Base-by-base conservation (phyloP, 768 basidiomycete species). In the Rhizopogon vulgaris region DNA sequence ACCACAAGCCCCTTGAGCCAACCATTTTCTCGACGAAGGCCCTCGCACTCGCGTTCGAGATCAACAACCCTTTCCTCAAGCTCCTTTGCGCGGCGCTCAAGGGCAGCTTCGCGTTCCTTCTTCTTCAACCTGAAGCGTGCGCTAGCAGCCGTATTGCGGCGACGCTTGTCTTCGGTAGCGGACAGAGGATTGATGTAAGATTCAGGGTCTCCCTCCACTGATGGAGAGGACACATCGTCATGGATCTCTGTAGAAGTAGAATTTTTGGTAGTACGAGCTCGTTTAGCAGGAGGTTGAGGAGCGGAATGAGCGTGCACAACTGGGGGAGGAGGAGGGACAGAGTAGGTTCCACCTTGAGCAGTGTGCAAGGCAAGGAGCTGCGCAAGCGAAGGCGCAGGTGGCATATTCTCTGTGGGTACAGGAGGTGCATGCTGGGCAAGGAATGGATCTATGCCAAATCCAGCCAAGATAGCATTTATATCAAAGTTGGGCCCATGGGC, bases 121-220 rank as follows among this genome's bases (percentile, higher is more conserved):
- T 96, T 96, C 79, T 95, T 96, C 63, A 92, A 69, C 53, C 93
- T 80, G 78, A 96, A 96, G 7, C 93, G 87, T 30, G 93, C 93
- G 49, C 88, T 91, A 0, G 93, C 93, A 1, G 90, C 90, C 0
- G 93, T 96, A 66, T 96, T 96, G 41, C 93, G 75, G 52, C 92
- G 79, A n/a, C 93, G 85, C 65, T 95, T 95, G 69, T 95, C 93
- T 68, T 95, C 93, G 0, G 85, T 68, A 5, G 84, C 73, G 6
- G 78, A 78, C 2, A 82, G 18, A 0, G 71, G 49, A 6, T 66
- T 66, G 34, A 48, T 18, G 22, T 4, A 18, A 38, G 46, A 1
- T 25, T 60, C 58, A 25, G 45, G 56, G 17, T 71, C 66, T 42
- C 62, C 60, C 17, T 67, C 64, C 2, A 56, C 45, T 1, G 74